A percentile compares a stretch with the other conserved stretches of the same genome.
These are phyloP conservation scores for Phytophthora boehmeriae DNA, from an alignment of 352 stramenopile species.

Conservation along the genomic window DNA sequence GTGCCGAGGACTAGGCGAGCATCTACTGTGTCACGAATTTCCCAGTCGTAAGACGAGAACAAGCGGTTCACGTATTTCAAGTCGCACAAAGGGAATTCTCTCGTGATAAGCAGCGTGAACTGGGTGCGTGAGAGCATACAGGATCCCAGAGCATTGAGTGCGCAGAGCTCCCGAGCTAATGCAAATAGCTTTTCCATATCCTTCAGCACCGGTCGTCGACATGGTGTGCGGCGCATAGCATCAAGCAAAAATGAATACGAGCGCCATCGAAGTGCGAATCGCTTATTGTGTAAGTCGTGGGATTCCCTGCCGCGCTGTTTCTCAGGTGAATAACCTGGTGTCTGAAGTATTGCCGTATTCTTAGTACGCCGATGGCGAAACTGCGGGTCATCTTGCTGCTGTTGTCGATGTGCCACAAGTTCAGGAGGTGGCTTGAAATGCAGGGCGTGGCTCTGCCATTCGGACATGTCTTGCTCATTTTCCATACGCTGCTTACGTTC, in stretches of 20 bases:
- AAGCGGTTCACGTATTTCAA: conserved; percentile 52
- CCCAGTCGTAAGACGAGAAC: conserved; percentile 67
- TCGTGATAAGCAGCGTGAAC: conserved; percentile 51
- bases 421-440: conserved; percentile 51
- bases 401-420: conserved; percentile 14
- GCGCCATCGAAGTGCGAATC: conserved; percentile 54
- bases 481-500: conserved; percentile 27
- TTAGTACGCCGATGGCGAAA: conserved; percentile 33
- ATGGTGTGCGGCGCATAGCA: conserved; percentile 62
- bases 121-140: conserved; percentile 42
- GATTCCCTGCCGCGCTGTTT: conserved; percentile 45
- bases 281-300: conserved; percentile 34
- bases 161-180: conserved; percentile 54
- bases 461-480: conserved; percentile 40
- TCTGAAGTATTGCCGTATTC: conserved; percentile 57
- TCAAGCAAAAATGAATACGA: conserved; percentile 53
- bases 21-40: conserved; percentile 53
- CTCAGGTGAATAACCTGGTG: conserved; percentile 44
- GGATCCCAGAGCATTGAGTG: conserved; percentile 46
- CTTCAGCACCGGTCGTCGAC: conserved; percentile 60
- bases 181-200: conserved; percentile 70
- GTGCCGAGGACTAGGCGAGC: conserved; percentile 60
- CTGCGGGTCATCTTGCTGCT: conserved; percentile 16
- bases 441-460: conserved; percentile 43
- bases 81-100: conserved; percentile 56